These are phyloP conservation scores for Acanthamoeba culbertsoni DNA, from an alignment of 208 protist genomes.

Conservation along the genomic window DNA sequence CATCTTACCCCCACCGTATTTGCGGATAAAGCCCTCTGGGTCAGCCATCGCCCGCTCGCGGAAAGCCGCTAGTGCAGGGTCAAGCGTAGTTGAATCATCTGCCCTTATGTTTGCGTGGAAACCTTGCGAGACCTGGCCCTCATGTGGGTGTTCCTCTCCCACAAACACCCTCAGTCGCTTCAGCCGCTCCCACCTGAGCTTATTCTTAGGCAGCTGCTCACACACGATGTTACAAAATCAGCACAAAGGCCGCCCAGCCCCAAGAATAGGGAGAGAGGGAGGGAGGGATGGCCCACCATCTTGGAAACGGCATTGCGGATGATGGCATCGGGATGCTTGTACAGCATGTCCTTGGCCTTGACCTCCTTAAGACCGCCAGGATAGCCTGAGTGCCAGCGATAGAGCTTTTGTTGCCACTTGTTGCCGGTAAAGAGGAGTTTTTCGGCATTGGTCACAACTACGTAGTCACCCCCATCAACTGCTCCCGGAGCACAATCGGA, in stretches of 20 bases:
- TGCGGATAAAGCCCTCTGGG: neutral
- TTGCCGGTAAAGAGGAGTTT: conserved; percentile 66
- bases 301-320: conserved; percentile 67
- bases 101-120: neutral
- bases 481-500: neutral
- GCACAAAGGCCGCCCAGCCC: neutral
- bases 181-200: neutral
- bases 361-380: conserved; percentile 70
- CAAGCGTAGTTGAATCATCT: neutral
- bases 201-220: conserved; percentile 22
- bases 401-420: conserved; percentile 75
- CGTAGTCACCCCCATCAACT: conserved; percentile 63
- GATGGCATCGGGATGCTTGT: conserved; percentile 60
- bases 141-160: neutral
- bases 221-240: neutral
- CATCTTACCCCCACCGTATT: neutral
- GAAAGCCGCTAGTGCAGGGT: neutral
- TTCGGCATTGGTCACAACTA: conserved; percentile 69
- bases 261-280: neutral
- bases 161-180: neutral
- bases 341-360: conserved; percentile 57
- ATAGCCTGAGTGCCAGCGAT: conserved; percentile 69
- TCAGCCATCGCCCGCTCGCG: neutral
- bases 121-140: neutral
- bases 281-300: no score